Evolutionary conservation across 805 yeast genomes (phyloP).

Genomic region (Ogataea polymorpha): DNA sequence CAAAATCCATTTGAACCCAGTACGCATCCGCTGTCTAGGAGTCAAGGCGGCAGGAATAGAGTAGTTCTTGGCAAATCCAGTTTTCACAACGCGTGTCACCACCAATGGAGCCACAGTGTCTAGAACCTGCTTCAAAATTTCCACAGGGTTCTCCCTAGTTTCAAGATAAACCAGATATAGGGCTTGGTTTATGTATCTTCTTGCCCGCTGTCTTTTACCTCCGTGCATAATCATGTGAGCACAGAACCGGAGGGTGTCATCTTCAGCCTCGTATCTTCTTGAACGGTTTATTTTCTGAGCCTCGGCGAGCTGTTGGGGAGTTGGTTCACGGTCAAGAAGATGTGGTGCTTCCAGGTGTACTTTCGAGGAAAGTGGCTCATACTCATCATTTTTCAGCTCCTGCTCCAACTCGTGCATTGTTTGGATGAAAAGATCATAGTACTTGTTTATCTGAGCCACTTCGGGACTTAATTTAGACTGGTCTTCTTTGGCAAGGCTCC

Average conservation of each 20-base stretch:
- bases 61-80: constrained; percentile 81
- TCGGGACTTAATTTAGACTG: constrained; percentile 21
- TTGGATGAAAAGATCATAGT: constrained; percentile 29
- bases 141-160: constrained; percentile 76
- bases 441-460: constrained; percentile 24
- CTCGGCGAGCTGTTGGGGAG: constrained; percentile 62
- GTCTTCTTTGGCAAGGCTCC: constrained; percentile 22
- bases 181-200: constrained; percentile 69
- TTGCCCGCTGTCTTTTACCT: constrained; percentile 83
- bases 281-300: constrained; percentile 45
- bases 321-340: constrained; percentile 49
- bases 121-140: constrained; percentile 65
- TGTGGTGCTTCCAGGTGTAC: constrained; percentile 16
- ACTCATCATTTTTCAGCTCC: constrained; percentile 27
- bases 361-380: constrained; percentile 20
- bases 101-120: constrained; percentile 85
- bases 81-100: constrained; percentile 69
- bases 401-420: constrained; percentile 29
- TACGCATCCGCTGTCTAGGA: constrained; percentile 77
- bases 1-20: constrained; percentile 87
- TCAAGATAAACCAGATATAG: constrained; percentile 74
- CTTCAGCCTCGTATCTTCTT: constrained; percentile 59
- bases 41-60: constrained; percentile 81
- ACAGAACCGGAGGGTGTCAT: constrained; percentile 73
- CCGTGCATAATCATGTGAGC: constrained; percentile 88